Evolutionary conservation across 805 yeast species (phyloP), one percentile per base, ranked within the genome.

Genomic region (Saturnispora sanitii): DNA sequence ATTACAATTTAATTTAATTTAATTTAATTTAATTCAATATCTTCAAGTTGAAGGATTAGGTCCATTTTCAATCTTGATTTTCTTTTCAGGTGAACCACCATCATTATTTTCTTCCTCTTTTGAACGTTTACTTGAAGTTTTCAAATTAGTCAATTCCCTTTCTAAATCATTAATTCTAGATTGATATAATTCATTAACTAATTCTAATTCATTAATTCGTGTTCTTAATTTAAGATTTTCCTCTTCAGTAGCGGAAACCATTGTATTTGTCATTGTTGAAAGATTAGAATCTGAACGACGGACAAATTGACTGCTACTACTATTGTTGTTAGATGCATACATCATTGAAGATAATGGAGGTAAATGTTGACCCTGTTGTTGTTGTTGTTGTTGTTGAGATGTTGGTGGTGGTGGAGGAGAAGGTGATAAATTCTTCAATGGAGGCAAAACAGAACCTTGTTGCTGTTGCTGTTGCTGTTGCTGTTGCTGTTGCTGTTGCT

Each of bases 131-230:
- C 9, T 25, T 16, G 17, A 15, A 13, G 28, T 43, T 20, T 77
- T 41, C 77, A 59, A 41, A 70, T 64, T 45, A 75, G 66, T 0
- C 75, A 70, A 5, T 77, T 78, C 43, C 17, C 76, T 77, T 61
- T 90, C 96, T 48, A 90, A 67, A 55, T 90, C 95, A 57, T 73
- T 67, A 33, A 90, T 84, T 49, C 94, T 74, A 6, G 90, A 75
- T 50, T 84, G 75, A 65, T 86, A 84, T 44, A 90, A 64, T 56
- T 88, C 96, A 52, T 87, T 88, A 31, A 90, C 95, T 33, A 88
- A 67, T 57, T 90, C 97, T 46, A 90, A 70, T 57, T 90, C 97
- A 11, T 82, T 75, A 18, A 88, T 84, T 44, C 94, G 69, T 0
- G 95, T 84, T 48, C 76, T 75, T 47, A 88, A 62, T 40, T 60